A percentile compares a stretch with the other conserved stretches of the same genome.
These are phyloP conservation scores for Rubus parviflorus DNA, from an alignment of 306 rosid genomes.

Conservation along the genomic window DNA sequence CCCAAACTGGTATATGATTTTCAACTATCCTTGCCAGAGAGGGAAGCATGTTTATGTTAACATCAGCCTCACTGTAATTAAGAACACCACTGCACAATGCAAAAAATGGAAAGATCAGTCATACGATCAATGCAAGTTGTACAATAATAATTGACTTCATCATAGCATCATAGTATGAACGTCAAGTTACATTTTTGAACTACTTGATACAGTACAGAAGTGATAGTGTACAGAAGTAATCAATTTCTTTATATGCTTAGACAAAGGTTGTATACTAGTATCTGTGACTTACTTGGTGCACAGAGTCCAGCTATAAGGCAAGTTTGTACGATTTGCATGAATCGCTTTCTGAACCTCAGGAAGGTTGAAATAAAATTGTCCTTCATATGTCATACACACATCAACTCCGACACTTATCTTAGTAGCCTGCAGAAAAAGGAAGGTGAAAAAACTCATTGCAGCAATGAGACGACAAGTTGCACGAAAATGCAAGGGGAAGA, in stretches of 20 bases:
- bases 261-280: too few relatives aligned
- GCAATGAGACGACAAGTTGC: not conserved
- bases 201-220: too few relatives aligned
- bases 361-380: constrained; percentile 56
- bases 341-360: constrained; percentile 91
- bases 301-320: constrained; percentile 69
- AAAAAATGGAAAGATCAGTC: constrained; percentile 19
- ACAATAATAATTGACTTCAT: not conserved
- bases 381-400: constrained; percentile 70
- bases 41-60: constrained; percentile 68
- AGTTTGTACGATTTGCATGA: constrained; percentile 81
- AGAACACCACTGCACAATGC: constrained; percentile 42
- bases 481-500: not conserved
- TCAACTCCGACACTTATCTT: constrained; percentile 72
- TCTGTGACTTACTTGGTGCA: constrained; percentile 58
- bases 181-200: not conserved
- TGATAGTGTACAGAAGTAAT: too few relatives aligned
- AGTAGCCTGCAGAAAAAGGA: constrained; percentile 55
- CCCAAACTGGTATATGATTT: constrained; percentile 74
- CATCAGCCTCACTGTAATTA: constrained; percentile 63
- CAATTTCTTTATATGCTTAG: too few relatives aligned
- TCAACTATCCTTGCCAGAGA: constrained; percentile 64
- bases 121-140: not conserved
- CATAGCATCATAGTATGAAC: not conserved
- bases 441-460: not conserved